A percentile compares a stretch with the other conserved stretches of the same genome.
Evolutionary conservation across 306 rosid species (phyloP).

Genomic region (Astragalus glycyphyllos): DNA sequence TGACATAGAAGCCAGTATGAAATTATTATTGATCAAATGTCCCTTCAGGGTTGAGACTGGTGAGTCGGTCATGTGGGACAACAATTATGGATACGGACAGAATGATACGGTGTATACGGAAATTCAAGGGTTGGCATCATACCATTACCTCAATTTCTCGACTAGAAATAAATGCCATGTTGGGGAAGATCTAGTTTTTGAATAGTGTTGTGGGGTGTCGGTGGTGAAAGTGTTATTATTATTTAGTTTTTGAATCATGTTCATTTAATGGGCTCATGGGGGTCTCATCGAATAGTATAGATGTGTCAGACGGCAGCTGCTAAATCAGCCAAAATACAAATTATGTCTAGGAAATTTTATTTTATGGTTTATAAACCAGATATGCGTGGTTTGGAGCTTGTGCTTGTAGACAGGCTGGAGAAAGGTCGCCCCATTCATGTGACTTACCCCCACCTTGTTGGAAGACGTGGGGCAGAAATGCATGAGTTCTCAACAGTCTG

Average conservation of each 20-base stretch:
- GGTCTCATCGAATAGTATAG: conserved; percentile 44
- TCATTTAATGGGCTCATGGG: conserved; percentile 57
- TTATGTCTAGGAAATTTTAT: conserved; percentile 20
- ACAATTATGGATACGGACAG: conserved; percentile 43
- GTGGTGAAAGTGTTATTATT: conserved; percentile 53
- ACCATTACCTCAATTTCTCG: conserved; percentile 39
- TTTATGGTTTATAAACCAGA: conserved; percentile 47
- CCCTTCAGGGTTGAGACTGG: conserved; percentile 17
- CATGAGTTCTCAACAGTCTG: conserved; percentile 34
- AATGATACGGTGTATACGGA: conserved; percentile 78
- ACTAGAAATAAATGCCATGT: conserved; percentile 47
- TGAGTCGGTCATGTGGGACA: conserved; percentile 42
- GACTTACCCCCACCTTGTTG: conserved; percentile 56
- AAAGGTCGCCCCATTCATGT: conserved; percentile 53
- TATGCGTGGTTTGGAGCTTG: conserved; percentile 45
- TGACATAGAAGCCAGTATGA: not conserved
- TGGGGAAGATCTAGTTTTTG: conserved; percentile 34
- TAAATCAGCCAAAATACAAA: conserved; percentile 44
- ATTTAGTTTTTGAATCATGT: conserved; percentile 10
- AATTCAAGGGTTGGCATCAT: conserved; percentile 16
- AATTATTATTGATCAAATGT: conserved; percentile 26
- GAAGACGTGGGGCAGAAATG: conserved; percentile 41
- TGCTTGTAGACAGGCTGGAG: conserved; percentile 69
- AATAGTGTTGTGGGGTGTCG: conserved; percentile 60
- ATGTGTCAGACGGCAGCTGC: conserved; percentile 46